A percentile compares a stretch with the other conserved stretches of the same genome.
These are phyloP conservation scores for Ceratobasidium sp. DNA, from an alignment of 1,284 basidiomycete genomes.

Conservation along the genomic window DNA sequence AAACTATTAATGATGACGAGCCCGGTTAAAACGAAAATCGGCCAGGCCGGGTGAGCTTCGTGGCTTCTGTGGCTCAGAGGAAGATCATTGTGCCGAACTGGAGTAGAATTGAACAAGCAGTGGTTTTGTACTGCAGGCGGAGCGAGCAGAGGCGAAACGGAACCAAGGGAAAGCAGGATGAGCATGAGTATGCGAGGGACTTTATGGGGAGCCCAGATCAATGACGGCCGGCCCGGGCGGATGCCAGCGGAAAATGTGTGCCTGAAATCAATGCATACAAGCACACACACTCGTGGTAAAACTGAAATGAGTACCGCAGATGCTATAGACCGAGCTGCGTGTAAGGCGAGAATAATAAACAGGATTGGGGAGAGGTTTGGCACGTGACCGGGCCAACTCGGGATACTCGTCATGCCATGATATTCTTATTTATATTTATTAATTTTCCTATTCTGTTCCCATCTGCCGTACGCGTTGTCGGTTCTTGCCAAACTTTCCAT, in stretches of 20 bases:
- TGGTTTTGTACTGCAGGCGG: not conserved
- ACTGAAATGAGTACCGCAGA: constrained; percentile 5
- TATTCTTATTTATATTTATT: too few relatives aligned
- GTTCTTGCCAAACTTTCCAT: too few relatives aligned
- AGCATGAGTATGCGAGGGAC: not conserved
- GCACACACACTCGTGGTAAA: constrained; percentile 24
- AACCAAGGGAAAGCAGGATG: constrained; percentile 6
- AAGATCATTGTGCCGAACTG: constrained; percentile 16
- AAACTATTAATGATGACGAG: constrained; percentile 4
- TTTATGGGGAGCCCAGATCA: constrained; percentile 25
- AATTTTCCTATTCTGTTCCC: too few relatives aligned
- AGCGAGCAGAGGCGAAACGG: not conserved
- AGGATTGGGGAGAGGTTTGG: too few relatives aligned
- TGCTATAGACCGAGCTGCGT: not conserved
- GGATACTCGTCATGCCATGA: too few relatives aligned
- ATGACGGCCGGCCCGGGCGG: constrained; percentile 34
- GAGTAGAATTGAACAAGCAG: not conserved
- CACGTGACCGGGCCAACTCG: too few relatives aligned
- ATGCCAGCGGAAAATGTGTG: constrained; percentile 27
- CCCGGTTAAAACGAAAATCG: constrained; percentile 18
- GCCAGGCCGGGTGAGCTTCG: constrained; percentile 10
- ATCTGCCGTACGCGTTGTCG: too few relatives aligned
- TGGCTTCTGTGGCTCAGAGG: constrained; percentile 4
- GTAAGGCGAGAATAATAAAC: too few relatives aligned
- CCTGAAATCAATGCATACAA: constrained; percentile 22